Conservation (phyloP, 1,284 basidiomycete genomes). For the Trametes hirsuta region DNA sequence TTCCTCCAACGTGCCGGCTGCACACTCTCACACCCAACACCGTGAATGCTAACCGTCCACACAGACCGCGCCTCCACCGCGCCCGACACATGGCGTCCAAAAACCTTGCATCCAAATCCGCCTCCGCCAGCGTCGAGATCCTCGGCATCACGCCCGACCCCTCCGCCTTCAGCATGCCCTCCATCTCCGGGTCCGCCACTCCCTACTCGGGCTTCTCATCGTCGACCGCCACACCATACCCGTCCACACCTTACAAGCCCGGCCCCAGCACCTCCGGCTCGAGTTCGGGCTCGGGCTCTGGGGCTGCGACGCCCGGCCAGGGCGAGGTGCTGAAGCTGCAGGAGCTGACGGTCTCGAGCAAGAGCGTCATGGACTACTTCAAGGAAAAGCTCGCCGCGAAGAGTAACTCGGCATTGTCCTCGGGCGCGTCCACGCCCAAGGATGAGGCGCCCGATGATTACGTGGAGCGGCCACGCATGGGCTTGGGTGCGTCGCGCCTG, state of each 20-base stretch:
- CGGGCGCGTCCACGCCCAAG: constrained; percentile 1
- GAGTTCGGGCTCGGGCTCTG: constrained; percentile 3
- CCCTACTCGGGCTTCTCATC: constrained; percentile 14
- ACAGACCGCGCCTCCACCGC: constrained; percentile 76
- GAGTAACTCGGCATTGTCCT: constrained; percentile 24
- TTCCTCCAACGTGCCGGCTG: background rate
- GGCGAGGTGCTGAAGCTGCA: constrained; percentile 31
- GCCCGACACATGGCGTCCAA: constrained; percentile 76
- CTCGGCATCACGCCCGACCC: constrained; percentile 62
- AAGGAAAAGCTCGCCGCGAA: constrained; percentile 40
- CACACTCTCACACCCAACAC: background rate
- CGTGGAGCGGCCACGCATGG: constrained; percentile 23
- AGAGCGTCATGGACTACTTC: constrained; percentile 42
- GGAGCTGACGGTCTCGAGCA: constrained; percentile 36
- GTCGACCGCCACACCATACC: constrained; percentile 10
- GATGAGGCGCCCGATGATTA: constrained; percentile 14
- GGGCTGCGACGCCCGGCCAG: constrained; percentile 12
- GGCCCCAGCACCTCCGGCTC: constrained; percentile 19
- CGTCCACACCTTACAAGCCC: constrained; percentile 19
- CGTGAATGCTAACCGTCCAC: background rate
- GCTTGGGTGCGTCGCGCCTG: constrained; percentile 22
- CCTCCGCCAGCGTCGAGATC: constrained; percentile 74
- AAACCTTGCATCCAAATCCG: constrained; percentile 64
- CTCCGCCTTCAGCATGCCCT: constrained; percentile 16
- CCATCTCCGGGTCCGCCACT: constrained; percentile 26